Percentiles rank a stretch among this genome's conserved stretches.
Conservation (phyloP, 768 basidiomycete species). For the Hemileccinum rubropunctum region DNA sequence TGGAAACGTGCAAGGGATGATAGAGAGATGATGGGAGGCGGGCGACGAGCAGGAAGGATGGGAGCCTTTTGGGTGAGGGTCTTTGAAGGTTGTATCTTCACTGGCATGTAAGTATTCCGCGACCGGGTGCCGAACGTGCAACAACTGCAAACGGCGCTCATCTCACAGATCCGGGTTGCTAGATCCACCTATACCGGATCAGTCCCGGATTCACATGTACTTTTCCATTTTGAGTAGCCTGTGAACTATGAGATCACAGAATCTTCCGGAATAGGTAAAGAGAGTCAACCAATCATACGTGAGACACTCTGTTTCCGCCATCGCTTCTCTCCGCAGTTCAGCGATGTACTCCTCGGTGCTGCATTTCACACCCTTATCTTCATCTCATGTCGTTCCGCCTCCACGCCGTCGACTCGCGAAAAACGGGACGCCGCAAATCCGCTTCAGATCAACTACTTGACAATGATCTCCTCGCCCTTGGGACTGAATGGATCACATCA, state of each 20-base stretch:
- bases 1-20: background rate
- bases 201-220: slow-evolving; percentile 22
- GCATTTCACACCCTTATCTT: slow-evolving; percentile 15
- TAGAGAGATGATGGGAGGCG: slow-evolving; percentile 7
- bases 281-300: background rate
- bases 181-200: slow-evolving; percentile 26
- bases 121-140: slow-evolving; percentile 36
- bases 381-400: too few species aligned
- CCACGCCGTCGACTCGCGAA: too few species aligned
- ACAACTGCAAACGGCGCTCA: slow-evolving; percentile 36
- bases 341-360: too few species aligned
- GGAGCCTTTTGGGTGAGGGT: slow-evolving; percentile 33
- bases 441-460: too few species aligned
- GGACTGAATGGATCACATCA: too few species aligned
- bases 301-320: too few species aligned
- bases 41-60: slow-evolving; percentile 22
- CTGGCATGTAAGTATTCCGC: slow-evolving; percentile 38
- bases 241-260: slow-evolving; percentile 10
- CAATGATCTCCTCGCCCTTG: too few species aligned
- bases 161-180: slow-evolving; percentile 30
- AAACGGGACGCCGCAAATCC: too few species aligned
- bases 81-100: slow-evolving; percentile 35
- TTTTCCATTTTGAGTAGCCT: background rate
- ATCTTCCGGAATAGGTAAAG: background rate
- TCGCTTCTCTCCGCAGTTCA: too few species aligned